These are phyloP conservation scores for Blastomyces gilchristii DNA, from an alignment of 2,329 filamentous ascomycete genomes.

Conservation along the genomic window DNA sequence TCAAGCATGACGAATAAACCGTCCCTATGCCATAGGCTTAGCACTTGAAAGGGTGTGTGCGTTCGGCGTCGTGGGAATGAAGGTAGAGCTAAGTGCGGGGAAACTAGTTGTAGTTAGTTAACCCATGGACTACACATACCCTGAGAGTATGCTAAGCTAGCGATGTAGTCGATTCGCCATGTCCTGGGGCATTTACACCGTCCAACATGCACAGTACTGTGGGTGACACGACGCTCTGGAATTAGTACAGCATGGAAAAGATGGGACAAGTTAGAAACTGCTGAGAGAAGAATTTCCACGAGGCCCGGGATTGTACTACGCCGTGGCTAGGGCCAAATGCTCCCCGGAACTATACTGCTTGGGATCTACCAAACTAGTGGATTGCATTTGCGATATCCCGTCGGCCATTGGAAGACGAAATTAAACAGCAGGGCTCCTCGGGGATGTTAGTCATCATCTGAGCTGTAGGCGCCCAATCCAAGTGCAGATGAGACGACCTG, in stretches of 20 bases:
- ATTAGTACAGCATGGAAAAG: background rate
- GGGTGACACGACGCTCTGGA: background rate
- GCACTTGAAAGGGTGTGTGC: background rate
- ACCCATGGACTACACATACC: background rate
- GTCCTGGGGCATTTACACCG: background rate
- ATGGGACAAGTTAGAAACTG: background rate
- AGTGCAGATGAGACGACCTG: conserved; percentile 18
- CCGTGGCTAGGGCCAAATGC: background rate
- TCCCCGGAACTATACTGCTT: background rate
- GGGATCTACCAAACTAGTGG: background rate
- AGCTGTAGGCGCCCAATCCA: conserved; percentile 32
- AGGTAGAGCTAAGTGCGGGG: background rate
- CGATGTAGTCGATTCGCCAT: background rate
- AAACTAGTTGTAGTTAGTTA: background rate
- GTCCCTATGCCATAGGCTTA: background rate
- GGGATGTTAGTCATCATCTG: conserved; percentile 29
- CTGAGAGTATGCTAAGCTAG: background rate
- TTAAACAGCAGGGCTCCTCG: background rate
- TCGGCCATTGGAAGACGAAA: background rate
- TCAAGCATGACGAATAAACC: background rate
- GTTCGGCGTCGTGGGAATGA: background rate
- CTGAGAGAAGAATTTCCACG: background rate
- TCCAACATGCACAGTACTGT: background rate
- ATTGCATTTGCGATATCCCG: background rate
- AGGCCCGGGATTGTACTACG: background rate